Base-by-base conservation (phyloP, 257 asterid species). In the Penstemon davidsonii region DNA sequence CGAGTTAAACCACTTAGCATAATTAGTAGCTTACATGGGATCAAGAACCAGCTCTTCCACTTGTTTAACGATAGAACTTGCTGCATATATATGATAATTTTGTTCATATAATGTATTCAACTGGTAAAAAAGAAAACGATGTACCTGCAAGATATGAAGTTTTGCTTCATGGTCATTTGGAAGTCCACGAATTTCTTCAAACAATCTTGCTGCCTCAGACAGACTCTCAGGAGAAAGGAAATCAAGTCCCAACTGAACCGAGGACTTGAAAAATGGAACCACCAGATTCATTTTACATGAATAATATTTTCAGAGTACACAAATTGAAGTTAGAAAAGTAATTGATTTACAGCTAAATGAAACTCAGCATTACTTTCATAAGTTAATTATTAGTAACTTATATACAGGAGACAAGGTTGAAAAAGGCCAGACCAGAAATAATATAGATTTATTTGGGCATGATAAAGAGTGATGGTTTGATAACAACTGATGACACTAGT, bases 211-310 rank as follows among this genome's bases (percentile, higher is more conserved):
- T 71, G 96, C 88, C 76, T 88, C 92, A 4, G 78, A 76, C 69
- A 93, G 79, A 75, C 97, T 93, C 81, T 93, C 96, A 36, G 99
- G 99, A 62, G 97, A 93, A 59, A 93, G 97, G 82, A 93, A 93
- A 87, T 90, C 99, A 57, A 93, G 91, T 63, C 96, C 96, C 81
- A 93, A 73, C 78, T 90, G 95, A 59, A 88, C 97, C 7, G 96
- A 87, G 25, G 99, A 90, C 99, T 90, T 87, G 18, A 64, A 78
- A 51, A 60, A 59, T 61, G 51, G 37, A 71, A 52, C 63, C 12
- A 57, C 42, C 50, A 49, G 38, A 55, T 13, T 75, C 60, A 55
- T 38, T 53, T 75, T 19, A 15, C 12, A 62, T 43, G 52, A 41
- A 59, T n/a, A 60, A 42, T 38, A 61, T 37, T 41, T 59, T 42